A percentile compares a stretch with the other conserved stretches of the same genome.
Conservation (phyloP, 2,329 filamentous ascomycete species). For the Colletotrichum zoysiae region DNA sequence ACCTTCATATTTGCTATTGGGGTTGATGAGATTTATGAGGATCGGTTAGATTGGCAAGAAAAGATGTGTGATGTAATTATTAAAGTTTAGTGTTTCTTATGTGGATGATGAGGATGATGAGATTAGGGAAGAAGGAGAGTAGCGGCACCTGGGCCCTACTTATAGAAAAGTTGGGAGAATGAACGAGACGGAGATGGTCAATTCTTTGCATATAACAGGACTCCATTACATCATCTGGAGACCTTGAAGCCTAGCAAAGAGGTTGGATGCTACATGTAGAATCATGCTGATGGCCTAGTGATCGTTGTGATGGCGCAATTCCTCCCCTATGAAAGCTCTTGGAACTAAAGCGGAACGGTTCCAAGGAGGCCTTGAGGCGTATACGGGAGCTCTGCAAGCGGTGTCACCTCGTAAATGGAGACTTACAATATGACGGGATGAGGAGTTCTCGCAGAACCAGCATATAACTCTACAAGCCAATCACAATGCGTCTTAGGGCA, state of each 20-base stretch:
- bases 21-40: neutral
- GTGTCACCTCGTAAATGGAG: neutral
- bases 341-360: constrained; percentile 15
- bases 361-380: constrained; percentile 12
- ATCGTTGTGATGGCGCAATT: constrained; percentile 1
- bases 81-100: neutral
- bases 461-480: constrained; percentile 8
- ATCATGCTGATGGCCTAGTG: neutral
- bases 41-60: neutral
- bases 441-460: neutral
- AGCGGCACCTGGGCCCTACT: constrained; percentile 16
- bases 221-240: neutral
- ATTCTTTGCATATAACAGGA: neutral
- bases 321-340: neutral
- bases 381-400: constrained; percentile 15
- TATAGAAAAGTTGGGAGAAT: constrained; percentile 9
- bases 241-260: neutral
- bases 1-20: constrained; percentile 49
- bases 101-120: constrained; percentile 2
- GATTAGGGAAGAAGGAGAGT: constrained; percentile 10
- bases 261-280: neutral
- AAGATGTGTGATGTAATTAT: neutral
- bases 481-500: constrained; percentile 14
- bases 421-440: constrained; percentile 8
- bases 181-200: neutral